A percentile compares a stretch with the other conserved stretches of the same genome.
These are phyloP conservation scores for Gracilaria caudata DNA, from an alignment of 23 red algal genomes.

Conservation along the genomic window DNA sequence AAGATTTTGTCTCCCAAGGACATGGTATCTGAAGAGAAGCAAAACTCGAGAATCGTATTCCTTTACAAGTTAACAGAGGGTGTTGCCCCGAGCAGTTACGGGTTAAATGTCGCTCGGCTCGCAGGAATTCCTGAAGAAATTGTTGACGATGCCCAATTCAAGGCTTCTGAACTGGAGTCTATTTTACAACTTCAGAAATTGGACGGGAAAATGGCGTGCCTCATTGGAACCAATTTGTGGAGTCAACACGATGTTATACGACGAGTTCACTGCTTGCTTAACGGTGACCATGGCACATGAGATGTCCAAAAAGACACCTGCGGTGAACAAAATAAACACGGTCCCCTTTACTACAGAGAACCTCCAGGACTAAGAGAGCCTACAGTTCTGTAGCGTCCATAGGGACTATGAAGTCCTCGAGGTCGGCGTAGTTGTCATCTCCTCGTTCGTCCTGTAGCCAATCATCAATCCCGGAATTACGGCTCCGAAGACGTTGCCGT, in stretches of 20 bases:
- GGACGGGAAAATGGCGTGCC: constrained; percentile 17
- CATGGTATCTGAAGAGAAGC: not conserved
- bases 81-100: constrained; percentile 67
- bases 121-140: constrained; percentile 63
- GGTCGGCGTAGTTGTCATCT: constrained; percentile 75
- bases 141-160: constrained; percentile 33
- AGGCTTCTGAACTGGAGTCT: constrained; percentile 37
- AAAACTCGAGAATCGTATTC: constrained; percentile 63
- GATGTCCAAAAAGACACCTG: no score
- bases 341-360: not conserved
- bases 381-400: constrained; percentile 48
- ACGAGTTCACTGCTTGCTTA: not conserved
- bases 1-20: not conserved
- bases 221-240: not conserved
- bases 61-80: constrained; percentile 85
- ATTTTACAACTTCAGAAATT: not conserved
- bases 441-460: constrained; percentile 74
- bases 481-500: constrained; percentile 51
- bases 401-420: constrained; percentile 84
- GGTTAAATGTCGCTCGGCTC: constrained; percentile 78
- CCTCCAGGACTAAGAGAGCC: not conserved
- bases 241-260: not conserved
- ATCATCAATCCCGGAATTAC: constrained; percentile 73
- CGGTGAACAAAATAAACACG: not conserved
- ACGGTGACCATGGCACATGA: not conserved